These are phyloP conservation scores for Colletotrichum gigasporum DNA, from an alignment of 2,329 filamentous ascomycete species.

Conservation along the genomic window DNA sequence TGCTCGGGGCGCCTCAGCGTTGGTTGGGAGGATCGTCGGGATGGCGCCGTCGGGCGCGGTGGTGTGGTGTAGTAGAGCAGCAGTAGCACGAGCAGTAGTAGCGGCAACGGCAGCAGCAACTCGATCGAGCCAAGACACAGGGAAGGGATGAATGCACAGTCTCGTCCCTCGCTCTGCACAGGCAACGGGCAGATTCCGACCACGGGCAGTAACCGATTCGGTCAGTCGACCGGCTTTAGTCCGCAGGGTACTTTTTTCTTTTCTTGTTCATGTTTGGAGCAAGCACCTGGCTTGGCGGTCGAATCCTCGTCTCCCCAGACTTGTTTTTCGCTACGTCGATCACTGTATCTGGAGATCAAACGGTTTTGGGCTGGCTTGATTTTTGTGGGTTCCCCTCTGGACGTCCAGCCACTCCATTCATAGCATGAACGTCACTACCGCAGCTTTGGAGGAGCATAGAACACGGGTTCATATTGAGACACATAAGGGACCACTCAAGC, in stretches of 20 bases:
- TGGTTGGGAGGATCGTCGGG: conserved; percentile 13
- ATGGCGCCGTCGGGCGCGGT: not conserved
- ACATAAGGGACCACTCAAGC: not conserved
- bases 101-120: no score
- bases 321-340: conserved; percentile 4
- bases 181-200: conserved; percentile 3
- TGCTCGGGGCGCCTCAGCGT: conserved; percentile 26
- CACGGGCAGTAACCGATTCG: not conserved
- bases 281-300: no score
- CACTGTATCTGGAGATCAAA: conserved; percentile 21
- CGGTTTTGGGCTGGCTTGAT: not conserved
- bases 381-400: not conserved
- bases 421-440: conserved; percentile 7
- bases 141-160: not conserved
- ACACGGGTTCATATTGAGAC: not conserved
- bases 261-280: no score
- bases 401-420: not conserved
- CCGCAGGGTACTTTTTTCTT: not conserved
- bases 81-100: not conserved
- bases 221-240: conserved; percentile 1
- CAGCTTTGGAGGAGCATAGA: not conserved
- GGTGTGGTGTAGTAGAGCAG: not conserved
- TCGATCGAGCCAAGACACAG: no score
- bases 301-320: not conserved
- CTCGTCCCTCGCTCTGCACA: no score